phyloP scores from a whole-genome alignment of 768 basidiomycete genomes.

The Leucocoprinus leucothites region DNA sequence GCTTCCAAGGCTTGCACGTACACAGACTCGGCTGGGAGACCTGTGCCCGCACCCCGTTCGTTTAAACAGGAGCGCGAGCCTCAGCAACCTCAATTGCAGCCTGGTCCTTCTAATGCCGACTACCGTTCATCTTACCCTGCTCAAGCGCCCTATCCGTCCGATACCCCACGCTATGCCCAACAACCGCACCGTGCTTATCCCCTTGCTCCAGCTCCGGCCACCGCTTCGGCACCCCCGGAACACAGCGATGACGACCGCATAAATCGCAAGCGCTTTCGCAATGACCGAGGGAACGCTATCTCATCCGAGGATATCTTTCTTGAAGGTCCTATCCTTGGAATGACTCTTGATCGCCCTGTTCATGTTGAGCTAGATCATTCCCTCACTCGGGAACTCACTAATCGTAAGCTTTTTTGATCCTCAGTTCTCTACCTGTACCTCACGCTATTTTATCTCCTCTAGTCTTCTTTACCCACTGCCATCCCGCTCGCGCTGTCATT shows the following conservation, averaged over 20 bases:
- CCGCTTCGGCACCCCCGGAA: constrained; percentile 20
- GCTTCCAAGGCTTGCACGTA: constrained; percentile 81
- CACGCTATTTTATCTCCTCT: constrained; percentile 13
- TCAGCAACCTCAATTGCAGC: constrained; percentile 4
- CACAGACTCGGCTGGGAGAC: constrained; percentile 73
- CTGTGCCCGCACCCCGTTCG: constrained; percentile 69
- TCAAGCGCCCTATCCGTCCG: constrained; percentile 21
- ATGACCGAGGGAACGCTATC: constrained; percentile 35
- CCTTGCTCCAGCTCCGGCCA: constrained; percentile 13
- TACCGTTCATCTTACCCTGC: constrained; percentile 15
- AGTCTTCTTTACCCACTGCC: constrained; percentile 85
- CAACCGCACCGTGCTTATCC: constrained; percentile 18
- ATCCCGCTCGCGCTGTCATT: constrained; percentile 72
- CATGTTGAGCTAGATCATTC: constrained; percentile 52
- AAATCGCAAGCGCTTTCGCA: constrained; percentile 47
- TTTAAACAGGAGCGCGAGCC: constrained; percentile 35
- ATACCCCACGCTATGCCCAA: constrained; percentile 25
- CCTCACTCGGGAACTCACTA: constrained; percentile 71
- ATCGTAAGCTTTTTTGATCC: constrained; percentile 44
- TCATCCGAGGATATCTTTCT: constrained; percentile 37
- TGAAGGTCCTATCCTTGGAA: constrained; percentile 33
- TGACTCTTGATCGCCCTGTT: constrained; percentile 38
- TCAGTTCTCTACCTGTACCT: constrained; percentile 8
- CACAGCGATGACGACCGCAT: constrained; percentile 38
- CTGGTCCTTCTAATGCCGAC: constrained; percentile 15